A percentile compares a stretch with the other conserved stretches of the same genome.
These are phyloP conservation scores for Acer negundo DNA, from an alignment of 345 rosid species.

Conservation along the genomic window DNA sequence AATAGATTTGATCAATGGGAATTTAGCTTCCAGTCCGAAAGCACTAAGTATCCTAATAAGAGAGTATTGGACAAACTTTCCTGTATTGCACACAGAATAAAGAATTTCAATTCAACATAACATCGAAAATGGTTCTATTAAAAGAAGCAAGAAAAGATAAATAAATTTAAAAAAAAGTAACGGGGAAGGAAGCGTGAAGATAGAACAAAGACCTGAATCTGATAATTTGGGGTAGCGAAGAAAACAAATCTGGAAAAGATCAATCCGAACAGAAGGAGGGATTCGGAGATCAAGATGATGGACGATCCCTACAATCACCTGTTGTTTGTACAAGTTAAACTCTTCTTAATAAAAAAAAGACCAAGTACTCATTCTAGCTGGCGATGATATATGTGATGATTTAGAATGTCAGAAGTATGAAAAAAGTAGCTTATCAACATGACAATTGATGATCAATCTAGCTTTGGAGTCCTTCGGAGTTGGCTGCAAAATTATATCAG, in stretches of 20 bases:
- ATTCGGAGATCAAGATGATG: constrained; percentile 25
- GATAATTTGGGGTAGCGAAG: constrained; percentile 15
- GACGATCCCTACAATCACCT: constrained; percentile 36
- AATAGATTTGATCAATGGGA: constrained; percentile 41
- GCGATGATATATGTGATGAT: neutral
- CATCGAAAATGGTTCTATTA: neutral
- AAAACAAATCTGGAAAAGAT: constrained; percentile 36
- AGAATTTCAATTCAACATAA: neutral
- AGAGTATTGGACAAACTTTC: constrained; percentile 39
- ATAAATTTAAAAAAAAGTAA: too few relatives aligned
- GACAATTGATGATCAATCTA: constrained; percentile 41
- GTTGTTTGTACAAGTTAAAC: constrained; percentile 4
- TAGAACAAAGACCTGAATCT: constrained; percentile 25
- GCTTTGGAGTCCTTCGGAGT: constrained; percentile 49
- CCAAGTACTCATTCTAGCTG: neutral
- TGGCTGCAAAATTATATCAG: constrained; percentile 25
- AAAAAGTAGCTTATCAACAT: constrained; percentile 34
- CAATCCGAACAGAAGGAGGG: constrained; percentile 40
- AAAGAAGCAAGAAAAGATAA: too few relatives aligned
- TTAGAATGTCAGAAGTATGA: neutral
- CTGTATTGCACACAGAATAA: constrained; percentile 15
- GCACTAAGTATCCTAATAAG: constrained; percentile 35
- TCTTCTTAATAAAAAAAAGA: neutral
- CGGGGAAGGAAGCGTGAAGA: neutral
- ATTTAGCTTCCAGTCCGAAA: constrained; percentile 30